Evolutionary conservation across 1,284 basidiomycete genomes (phyloP), one percentile per base, ranked within the genome.

Genomic region (Marasmius fiardii): DNA sequence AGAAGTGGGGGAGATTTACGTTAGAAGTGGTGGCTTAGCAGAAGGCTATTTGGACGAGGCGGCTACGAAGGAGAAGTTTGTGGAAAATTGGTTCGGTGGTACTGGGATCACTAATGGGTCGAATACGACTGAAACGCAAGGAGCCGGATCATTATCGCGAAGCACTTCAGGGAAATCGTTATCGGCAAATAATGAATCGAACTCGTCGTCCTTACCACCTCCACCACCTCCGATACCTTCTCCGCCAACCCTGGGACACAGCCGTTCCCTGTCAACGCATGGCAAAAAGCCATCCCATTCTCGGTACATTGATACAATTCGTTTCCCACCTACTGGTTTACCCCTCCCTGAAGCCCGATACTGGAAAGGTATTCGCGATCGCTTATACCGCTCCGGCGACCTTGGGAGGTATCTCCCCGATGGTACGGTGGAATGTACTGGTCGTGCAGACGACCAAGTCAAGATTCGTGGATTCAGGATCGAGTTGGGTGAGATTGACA

Each of bases 381-480:
- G 97, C 60, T 95, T 99, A 94, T 99, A 99, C 74, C 86, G 93
- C 61, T 95, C 94, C 24, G 97, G 97, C 31, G 97, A 99, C 73
- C 79, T 99, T 1, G 97, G 97, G 2, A 85, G 97, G 14, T 99
- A 99, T 74, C 78, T 93, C 28, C 93, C 97, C 1, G 86, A 93
- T 68, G 97, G 97, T 3, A 87, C 85, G 39, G 97, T 99, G 16
- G 97, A 99, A 70, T 99, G 97, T 72, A 96, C 93, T 0, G 97
- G 97, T 10, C 87, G 97, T 50, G 95, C 95, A 4, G 97, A 99
- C 69, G 97, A 99, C 69, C 97, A 99, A 71, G 93, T 99, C 75
- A 99, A 99, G 78, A 99, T 99, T 71, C 92, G 97, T 59, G 97
- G 97, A 6, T 99, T 99, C 87, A 83, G 97, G 34, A 99, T 99